phyloP scores from a whole-genome alignment of 148 eudicot genomes.

The Rhododendron williamsianum region DNA sequence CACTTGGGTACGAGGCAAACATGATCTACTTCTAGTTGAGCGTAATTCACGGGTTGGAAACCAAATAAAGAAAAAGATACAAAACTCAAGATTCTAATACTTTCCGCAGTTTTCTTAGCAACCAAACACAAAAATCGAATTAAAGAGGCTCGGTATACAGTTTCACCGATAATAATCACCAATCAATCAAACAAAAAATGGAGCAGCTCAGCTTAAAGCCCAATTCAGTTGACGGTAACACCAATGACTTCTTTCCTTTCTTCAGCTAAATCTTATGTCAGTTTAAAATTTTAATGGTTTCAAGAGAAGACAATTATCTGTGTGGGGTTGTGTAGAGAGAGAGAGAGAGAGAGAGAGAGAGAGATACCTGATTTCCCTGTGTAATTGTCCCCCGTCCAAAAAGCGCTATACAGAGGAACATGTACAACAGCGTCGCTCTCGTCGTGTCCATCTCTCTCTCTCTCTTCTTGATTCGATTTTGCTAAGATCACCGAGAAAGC shows the following conservation, averaged over 20 bases:
- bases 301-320: background rate
- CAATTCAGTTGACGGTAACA: background rate
- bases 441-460: conserved; percentile 10
- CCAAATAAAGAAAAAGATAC: background rate
- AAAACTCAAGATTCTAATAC: background rate
- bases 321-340: background rate
- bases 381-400: background rate
- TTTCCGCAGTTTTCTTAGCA: background rate
- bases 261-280: background rate
- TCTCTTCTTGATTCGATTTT: background rate
- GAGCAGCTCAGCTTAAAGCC: background rate
- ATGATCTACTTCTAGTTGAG: background rate
- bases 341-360: background rate
- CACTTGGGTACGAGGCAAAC: background rate
- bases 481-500: background rate
- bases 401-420: conserved; percentile 1
- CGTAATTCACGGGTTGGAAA: background rate
- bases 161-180: background rate
- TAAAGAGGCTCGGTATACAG: background rate
- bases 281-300: background rate
- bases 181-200: background rate
- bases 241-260: background rate
- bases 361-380: conserved; percentile 2
- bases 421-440: background rate
- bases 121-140: background rate